Conservation (phyloP, 176 grass and related monocot genomes). For the Typha latifolia region DNA sequence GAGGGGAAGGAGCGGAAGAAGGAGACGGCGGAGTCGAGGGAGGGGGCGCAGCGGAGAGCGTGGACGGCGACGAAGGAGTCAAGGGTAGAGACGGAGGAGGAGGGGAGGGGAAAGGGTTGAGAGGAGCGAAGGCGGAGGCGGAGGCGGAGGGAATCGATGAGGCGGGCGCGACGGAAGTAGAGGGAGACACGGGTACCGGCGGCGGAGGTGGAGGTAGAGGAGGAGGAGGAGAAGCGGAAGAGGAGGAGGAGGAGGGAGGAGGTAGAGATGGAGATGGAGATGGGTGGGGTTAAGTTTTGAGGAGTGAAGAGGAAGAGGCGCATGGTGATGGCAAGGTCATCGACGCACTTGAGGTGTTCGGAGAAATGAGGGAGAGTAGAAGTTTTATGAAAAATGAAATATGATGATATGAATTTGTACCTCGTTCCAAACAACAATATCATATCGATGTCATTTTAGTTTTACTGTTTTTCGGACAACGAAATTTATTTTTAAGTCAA, state of each 20-base stretch:
- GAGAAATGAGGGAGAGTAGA: neutral
- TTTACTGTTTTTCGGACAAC: too few species aligned
- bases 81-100: slow-evolving; percentile 27
- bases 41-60: slow-evolving; percentile 18
- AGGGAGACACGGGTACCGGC: slow-evolving; percentile 21
- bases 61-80: slow-evolving; percentile 35
- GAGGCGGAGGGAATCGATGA: slow-evolving; percentile 48
- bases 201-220: neutral
- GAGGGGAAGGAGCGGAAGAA: slow-evolving; percentile 16
- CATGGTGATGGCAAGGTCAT: neutral
- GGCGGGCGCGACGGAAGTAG: slow-evolving; percentile 54
- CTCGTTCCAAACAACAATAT: too few species aligned
- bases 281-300: neutral
- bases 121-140: slow-evolving; percentile 14
- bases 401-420: too few species aligned
- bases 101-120: neutral
- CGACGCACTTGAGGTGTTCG: neutral
- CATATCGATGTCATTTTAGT: too few species aligned
- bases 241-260: neutral
- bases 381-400: neutral
- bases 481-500: too few species aligned
- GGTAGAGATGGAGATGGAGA: too few species aligned
- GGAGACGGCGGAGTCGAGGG: slow-evolving; percentile 11
- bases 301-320: neutral
- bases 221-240: neutral